phyloP scores from a whole-genome alignment of 1,139 yeast genomes.

The Petasospora fabianii region DNA sequence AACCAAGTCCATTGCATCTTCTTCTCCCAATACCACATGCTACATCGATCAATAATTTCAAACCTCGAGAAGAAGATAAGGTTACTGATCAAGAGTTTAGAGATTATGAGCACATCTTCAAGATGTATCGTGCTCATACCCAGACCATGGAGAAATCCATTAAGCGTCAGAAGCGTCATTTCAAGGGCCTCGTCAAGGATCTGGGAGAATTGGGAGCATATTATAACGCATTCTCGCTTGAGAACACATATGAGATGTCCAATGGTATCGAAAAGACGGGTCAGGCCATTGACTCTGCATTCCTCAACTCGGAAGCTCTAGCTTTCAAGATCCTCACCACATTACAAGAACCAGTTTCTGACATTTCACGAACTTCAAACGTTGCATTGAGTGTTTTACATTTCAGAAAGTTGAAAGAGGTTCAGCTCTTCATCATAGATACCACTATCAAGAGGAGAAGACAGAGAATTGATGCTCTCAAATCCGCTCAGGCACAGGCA shows the following conservation, averaged over 20 bases:
- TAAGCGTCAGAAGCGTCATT: conserved; percentile 51
- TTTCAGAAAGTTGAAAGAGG: conserved; percentile 63
- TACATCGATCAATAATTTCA: conserved; percentile 24
- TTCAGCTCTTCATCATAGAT: conserved; percentile 54
- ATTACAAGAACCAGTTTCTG: conserved; percentile 81
- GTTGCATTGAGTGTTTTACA: conserved; percentile 65
- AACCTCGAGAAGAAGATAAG: conserved; percentile 21
- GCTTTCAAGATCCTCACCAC: conserved; percentile 68
- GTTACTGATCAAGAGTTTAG: conserved; percentile 40
- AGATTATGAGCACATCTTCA: conserved; percentile 53
- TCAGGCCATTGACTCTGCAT: conserved; percentile 72
- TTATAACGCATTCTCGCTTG: conserved; percentile 70
- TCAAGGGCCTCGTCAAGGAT: conserved; percentile 38
- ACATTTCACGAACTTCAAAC: conserved; percentile 71
- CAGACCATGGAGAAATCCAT: conserved; percentile 54
- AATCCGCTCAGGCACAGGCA: conserved; percentile 31
- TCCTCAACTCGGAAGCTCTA: conserved; percentile 61
- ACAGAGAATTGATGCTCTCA: conserved; percentile 25
- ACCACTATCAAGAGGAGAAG: conserved; percentile 30
- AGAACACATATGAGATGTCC: conserved; percentile 46
- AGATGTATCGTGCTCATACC: conserved; percentile 64
- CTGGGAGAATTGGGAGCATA: conserved; percentile 33
- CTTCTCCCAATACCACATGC: conserved; percentile 52
- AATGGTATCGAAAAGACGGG: conserved; percentile 70
- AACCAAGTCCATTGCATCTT: conserved; percentile 54